Percentiles rank a stretch among this genome's conserved stretches.
Conservation (phyloP, 768 basidiomycete species). For the Sistotremastrum niveocremeum region DNA sequence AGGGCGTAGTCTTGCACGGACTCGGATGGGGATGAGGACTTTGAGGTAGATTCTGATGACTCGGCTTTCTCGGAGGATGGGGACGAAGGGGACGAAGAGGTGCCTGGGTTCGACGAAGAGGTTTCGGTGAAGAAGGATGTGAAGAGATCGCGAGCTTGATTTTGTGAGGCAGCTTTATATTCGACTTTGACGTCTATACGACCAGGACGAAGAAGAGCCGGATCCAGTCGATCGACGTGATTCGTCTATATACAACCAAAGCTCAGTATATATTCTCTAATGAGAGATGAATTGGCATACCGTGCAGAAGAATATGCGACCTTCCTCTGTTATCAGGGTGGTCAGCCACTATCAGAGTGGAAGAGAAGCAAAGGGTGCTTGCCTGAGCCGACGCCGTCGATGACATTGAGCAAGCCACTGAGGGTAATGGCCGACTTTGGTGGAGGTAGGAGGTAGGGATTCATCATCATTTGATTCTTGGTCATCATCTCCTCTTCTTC, state of each 20-base stretch:
- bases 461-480: too few relatives aligned
- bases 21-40: slow-evolving; percentile 1
- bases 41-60: not conserved
- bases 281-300: too few relatives aligned
- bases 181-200: slow-evolving; percentile 41
- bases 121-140: slow-evolving; percentile 32
- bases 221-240: slow-evolving; percentile 39
- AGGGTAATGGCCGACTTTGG: slow-evolving; percentile 30
- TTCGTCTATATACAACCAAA: slow-evolving; percentile 30
- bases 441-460: slow-evolving; percentile 1
- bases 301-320: slow-evolving; percentile 49
- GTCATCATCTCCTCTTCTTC: slow-evolving; percentile 13
- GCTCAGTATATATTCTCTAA: too few relatives aligned
- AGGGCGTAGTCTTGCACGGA: slow-evolving; percentile 21
- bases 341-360: too few relatives aligned
- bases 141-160: slow-evolving; percentile 36
- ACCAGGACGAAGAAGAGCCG: slow-evolving; percentile 43
- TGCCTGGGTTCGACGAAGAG: slow-evolving; percentile 2
- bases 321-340: slow-evolving; percentile 32
- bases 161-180: slow-evolving; percentile 33
- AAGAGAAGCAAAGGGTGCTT: too few relatives aligned
- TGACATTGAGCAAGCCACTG: slow-evolving; percentile 41
- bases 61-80: slow-evolving; percentile 7
- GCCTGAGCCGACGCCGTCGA: slow-evolving; percentile 43
- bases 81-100: not conserved